Evolutionary conservation across 768 basidiomycete species (phyloP).

Genomic region (Mycena vitilis): DNA sequence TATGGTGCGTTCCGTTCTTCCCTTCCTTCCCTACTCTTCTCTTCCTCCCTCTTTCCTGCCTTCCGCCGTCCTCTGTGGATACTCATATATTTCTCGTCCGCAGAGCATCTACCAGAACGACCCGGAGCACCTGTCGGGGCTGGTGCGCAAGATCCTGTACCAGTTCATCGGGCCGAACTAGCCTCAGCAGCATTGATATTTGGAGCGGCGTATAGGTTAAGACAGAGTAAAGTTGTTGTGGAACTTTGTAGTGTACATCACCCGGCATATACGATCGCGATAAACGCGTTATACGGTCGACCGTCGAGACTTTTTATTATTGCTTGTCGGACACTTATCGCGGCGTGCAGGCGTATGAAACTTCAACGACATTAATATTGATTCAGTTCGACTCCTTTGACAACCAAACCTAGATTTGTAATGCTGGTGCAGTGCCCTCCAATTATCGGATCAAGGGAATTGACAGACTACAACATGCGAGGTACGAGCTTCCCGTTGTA

Average conservation of each 20-base stretch:
- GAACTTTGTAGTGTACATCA: neutral
- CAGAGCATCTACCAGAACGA: conserved; percentile 79
- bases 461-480: no score
- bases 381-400: no score
- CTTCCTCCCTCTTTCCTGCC: neutral
- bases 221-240: neutral
- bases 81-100: conserved; percentile 5
- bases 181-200: neutral
- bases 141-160: conserved; percentile 85
- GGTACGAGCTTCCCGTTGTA: no score
- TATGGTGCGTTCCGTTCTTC: conserved; percentile 56
- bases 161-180: conserved; percentile 92
- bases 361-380: no score
- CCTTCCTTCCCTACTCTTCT: no score
- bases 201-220: neutral
- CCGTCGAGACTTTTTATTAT: no score
- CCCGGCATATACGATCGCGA: neutral
- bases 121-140: conserved; percentile 75
- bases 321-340: no score
- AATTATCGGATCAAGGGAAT: no score
- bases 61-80: conserved; percentile 6
- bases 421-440: no score
- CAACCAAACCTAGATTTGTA: no score
- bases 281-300: no score
- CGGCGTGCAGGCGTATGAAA: no score